A percentile compares a stretch with the other conserved stretches of the same genome.
Conservation (phyloP, 345 rosid genomes). For the Eucalyptus sp. region DNA sequence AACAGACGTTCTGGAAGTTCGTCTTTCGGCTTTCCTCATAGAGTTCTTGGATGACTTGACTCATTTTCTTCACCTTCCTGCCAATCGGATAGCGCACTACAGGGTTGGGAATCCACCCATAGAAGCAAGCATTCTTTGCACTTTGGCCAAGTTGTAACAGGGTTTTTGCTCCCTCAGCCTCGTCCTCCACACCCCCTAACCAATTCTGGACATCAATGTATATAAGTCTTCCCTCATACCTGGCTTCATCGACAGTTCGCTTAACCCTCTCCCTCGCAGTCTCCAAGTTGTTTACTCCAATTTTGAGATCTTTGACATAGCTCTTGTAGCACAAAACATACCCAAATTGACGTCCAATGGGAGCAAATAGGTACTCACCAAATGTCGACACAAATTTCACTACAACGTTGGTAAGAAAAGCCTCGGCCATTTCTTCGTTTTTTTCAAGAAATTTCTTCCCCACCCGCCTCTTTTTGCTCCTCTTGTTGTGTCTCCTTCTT, state of each 20-base stretch:
- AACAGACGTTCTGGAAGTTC: neutral
- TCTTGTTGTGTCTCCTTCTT: neutral
- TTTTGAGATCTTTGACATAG: neutral
- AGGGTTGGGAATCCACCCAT: neutral
- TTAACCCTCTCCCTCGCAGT: neutral
- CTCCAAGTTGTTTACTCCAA: neutral
- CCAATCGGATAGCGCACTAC: neutral
- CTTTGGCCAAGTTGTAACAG: rapidly evolving
- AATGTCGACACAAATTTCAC: too few species aligned
- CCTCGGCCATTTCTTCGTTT: too few species aligned
- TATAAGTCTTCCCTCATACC: neutral
- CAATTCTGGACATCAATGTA: rapidly evolving
- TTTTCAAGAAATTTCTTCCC: neutral
- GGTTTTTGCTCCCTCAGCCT: neutral
- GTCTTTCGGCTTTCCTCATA: rapidly evolving
- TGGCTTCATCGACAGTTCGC: neutral
- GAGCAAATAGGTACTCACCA: neutral
- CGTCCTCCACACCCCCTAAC: neutral
- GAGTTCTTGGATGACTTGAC: neutral
- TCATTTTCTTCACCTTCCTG: neutral
- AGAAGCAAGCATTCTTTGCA: neutral
- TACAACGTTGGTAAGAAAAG: too few species aligned
- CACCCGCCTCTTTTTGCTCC: neutral
- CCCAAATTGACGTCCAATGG: neutral
- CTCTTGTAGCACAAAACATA: neutral